Evolutionary conservation across 2,329 filamentous ascomycete species (phyloP).

Genomic region (Xylaria sp.): DNA sequence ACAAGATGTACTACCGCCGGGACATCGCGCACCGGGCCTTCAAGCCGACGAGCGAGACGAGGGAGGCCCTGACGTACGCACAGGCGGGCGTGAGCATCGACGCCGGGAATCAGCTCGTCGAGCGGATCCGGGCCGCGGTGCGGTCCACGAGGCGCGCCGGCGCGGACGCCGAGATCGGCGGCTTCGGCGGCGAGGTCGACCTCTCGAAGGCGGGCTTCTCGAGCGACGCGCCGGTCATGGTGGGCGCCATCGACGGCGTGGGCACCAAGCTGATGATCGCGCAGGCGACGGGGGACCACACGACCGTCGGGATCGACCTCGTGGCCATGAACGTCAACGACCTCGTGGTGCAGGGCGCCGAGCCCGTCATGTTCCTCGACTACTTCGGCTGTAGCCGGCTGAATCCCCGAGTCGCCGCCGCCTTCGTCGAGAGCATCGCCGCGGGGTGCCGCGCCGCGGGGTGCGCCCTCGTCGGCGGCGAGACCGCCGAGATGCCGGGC

Average conservation of each 20-base stretch:
- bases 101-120: constrained; percentile 88
- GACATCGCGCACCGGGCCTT: constrained; percentile 86
- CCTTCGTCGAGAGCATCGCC: constrained; percentile 91
- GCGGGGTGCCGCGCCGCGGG: constrained; percentile 82
- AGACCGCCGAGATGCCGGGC: constrained; percentile 98
- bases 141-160: constrained; percentile 81
- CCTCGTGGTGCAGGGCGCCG: constrained; percentile 91
- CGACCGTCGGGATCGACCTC: constrained; percentile 93
- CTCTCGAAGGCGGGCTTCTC: constrained; percentile 73
- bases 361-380: constrained; percentile 94
- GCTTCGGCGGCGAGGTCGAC: constrained; percentile 89
- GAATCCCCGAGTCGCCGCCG: constrained; percentile 73
- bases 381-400: constrained; percentile 95
- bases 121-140: constrained; percentile 90
- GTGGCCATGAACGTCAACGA: constrained; percentile 99
- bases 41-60: constrained; percentile 45
- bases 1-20: constrained; percentile 87
- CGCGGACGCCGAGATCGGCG: constrained; percentile 90
- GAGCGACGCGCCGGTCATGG: constrained; percentile 72
- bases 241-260: constrained; percentile 95
- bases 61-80: constrained; percentile 79
- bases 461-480: constrained; percentile 92
- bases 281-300: constrained; percentile 84
- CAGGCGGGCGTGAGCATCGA: constrained; percentile 93
- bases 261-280: constrained; percentile 97